phyloP scores from a whole-genome alignment of 2,329 filamentous ascomycete species.

The Fusarium irregulare region DNA sequence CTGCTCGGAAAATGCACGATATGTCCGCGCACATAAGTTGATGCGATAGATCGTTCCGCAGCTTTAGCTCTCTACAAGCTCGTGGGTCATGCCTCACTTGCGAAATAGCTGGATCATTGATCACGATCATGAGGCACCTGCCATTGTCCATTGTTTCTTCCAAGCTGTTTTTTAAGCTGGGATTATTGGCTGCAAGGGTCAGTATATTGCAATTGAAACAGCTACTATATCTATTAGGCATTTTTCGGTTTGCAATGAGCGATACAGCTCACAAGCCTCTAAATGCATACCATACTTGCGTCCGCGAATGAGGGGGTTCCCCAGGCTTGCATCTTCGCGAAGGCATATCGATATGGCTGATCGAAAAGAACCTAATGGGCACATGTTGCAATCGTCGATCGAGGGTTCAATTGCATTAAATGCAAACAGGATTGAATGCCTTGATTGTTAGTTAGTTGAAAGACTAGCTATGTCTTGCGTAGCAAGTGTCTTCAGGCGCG shows the following conservation, averaged over 20 bases:
- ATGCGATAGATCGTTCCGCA: slow-evolving; percentile 40
- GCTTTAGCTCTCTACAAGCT: slow-evolving; percentile 24
- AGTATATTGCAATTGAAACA: slow-evolving; percentile 1
- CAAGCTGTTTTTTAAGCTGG: neutral
- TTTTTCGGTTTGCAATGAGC: neutral
- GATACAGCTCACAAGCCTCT: slow-evolving; percentile 1
- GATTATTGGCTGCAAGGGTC: neutral
- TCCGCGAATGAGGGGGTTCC: slow-evolving; percentile 8
- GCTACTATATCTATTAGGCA: neutral
- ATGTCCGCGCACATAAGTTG: slow-evolving; percentile 37
- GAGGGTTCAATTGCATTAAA: slow-evolving; percentile 19
- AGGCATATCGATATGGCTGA: neutral
- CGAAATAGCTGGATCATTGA: slow-evolving; percentile 10
- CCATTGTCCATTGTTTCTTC: slow-evolving; percentile 1
- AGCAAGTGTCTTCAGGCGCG: slow-evolving; percentile 27
- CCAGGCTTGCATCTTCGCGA: slow-evolving; percentile 27
- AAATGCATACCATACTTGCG: slow-evolving; percentile 23
- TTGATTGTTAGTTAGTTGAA: slow-evolving; percentile 20
- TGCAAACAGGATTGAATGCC: slow-evolving; percentile 9
- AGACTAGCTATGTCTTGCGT: slow-evolving; percentile 33
- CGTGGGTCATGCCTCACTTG: slow-evolving; percentile 7
- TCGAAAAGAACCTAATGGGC: slow-evolving; percentile 9
- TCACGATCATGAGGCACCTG: slow-evolving; percentile 19
- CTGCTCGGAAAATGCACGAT: slow-evolving; percentile 41
- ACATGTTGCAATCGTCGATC: slow-evolving; percentile 14